These are phyloP conservation scores for Ceraceosorus bombacis DNA, from an alignment of 1,284 basidiomycete genomes.

Conservation along the genomic window DNA sequence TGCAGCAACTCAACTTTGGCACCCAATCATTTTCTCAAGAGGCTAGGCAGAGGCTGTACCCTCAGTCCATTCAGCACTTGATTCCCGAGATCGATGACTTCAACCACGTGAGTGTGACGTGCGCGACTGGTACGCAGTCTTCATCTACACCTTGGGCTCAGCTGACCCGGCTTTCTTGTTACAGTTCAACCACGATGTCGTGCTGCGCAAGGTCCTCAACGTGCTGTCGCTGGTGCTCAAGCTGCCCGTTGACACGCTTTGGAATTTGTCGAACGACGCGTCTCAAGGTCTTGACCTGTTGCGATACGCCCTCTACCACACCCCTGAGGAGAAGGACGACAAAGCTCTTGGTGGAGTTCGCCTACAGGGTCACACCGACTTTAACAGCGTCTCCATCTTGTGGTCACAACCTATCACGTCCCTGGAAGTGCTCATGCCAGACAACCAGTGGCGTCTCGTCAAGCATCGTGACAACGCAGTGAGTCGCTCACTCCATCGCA, in stretches of 20 bases:
- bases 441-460: slow-evolving; percentile 50
- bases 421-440: slow-evolving; percentile 50
- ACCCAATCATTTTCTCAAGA: slow-evolving; percentile 36
- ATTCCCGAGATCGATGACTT: slow-evolving; percentile 50
- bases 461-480: slow-evolving; percentile 46
- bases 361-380: slow-evolving; percentile 51
- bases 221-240: slow-evolving; percentile 51
- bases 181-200: slow-evolving; percentile 46
- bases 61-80: slow-evolving; percentile 27
- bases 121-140: too few relatives aligned
- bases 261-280: slow-evolving; percentile 49
- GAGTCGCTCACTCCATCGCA: too few relatives aligned
- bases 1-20: slow-evolving; percentile 51
- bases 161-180: too few relatives aligned
- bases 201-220: slow-evolving; percentile 50
- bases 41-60: slow-evolving; percentile 25
- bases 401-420: slow-evolving; percentile 51
- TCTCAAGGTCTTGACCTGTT: slow-evolving; percentile 50
- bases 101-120: slow-evolving; percentile 8
- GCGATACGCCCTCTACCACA: slow-evolving; percentile 51
- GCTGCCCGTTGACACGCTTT: slow-evolving; percentile 50
- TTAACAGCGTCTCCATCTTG: slow-evolving; percentile 50
- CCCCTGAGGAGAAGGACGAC: slow-evolving; percentile 45
- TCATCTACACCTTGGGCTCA: too few relatives aligned
- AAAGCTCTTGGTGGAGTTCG: slow-evolving; percentile 48